phyloP scores from a whole-genome alignment of 1,284 basidiomycete genomes.

The Coniferiporia weirii region DNA sequence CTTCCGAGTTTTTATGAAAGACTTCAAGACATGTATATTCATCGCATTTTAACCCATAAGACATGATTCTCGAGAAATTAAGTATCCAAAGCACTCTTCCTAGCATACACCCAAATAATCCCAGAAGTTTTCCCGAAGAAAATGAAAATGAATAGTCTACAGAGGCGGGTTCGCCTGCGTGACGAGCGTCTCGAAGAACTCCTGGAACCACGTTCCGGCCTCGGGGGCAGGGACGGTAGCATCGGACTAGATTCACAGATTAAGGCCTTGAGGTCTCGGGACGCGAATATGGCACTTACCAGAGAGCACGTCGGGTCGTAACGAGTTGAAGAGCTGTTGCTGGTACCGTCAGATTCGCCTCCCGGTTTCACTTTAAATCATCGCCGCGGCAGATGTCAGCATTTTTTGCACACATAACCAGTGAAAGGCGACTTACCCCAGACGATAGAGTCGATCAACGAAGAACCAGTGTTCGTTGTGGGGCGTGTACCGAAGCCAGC shows the following conservation, averaged over 20 bases:
- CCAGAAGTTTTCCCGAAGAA: background rate
- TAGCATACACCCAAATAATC: background rate
- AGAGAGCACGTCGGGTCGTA: constrained; percentile 51
- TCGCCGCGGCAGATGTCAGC: background rate
- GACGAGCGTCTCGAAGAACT: constrained; percentile 52
- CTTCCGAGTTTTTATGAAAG: too few relatives aligned
- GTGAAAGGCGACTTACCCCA: constrained; percentile 33
- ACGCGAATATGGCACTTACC: constrained; percentile 30
- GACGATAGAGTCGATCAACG: constrained; percentile 55
- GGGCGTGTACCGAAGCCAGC: constrained; percentile 60
- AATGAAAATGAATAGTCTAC: constrained; percentile 25
- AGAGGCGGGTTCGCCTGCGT: constrained; percentile 49
- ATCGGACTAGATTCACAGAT: constrained; percentile 34
- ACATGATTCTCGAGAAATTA: background rate
- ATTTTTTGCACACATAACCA: background rate
- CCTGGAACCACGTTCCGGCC: constrained; percentile 62
- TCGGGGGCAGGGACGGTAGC: constrained; percentile 52
- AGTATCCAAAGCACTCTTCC: background rate
- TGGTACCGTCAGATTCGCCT: constrained; percentile 63
- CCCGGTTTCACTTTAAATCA: constrained; percentile 45
- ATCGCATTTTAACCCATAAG: too few relatives aligned
- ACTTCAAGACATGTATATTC: too few relatives aligned
- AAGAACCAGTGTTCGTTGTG: constrained; percentile 49
- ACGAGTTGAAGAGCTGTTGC: constrained; percentile 49
- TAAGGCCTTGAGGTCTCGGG: constrained; percentile 6